Base-by-base conservation (phyloP, 2,329 filamentous ascomycete genomes). In the Colletotrichum sp. region DNA sequence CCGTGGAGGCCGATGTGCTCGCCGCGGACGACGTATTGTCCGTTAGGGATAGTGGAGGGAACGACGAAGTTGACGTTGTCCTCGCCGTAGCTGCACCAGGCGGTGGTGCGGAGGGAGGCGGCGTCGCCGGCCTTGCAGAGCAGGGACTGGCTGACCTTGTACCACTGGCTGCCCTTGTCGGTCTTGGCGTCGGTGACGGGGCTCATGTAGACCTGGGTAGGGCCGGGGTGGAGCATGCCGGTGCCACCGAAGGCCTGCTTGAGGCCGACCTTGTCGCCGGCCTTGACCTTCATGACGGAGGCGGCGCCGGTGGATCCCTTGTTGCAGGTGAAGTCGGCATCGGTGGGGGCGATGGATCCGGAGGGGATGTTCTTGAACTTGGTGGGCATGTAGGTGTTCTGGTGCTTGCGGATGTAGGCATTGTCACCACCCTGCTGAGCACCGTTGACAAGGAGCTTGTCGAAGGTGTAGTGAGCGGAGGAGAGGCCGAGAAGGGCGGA, bases 1-100 rank as follows among this genome's bases (percentile, higher is more conserved):
- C 86, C 85, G 80, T 88, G 87, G 32, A 89, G 83, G 13, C 81
- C 87, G 68, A 89, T 86, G 75, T 88, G 87, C 80, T 89, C 87
- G 60, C 86, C 81, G 12, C 87, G 81, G 22, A 88, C 78, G 10
- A 89, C 80, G 78, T 88, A 88, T 75, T 88, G 82, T 13, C 87
- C 87, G 6, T 81, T 79, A 6, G 87, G 86, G 2, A 82, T 81
- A 52, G 80, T 81, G 32, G 79, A 80, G 4, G 87, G 87, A 36
- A 88, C 83, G 2, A 81, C 83, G 58, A 84, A 85, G 68, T 71
- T 70, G 32, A 82, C 64, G 22, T 69, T 55, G 71, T 77, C 74
- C 70, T 78, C 66, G 74, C 74, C 70, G 68, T 76, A 79, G 60
- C 77, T 70, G 76, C 79, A 78, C 76, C 77, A 78, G 32, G 71